A percentile compares a stretch with the other conserved stretches of the same genome.
phyloP scores from a whole-genome alignment of 208 protist species.

The Angomonas ambiguus region DNA sequence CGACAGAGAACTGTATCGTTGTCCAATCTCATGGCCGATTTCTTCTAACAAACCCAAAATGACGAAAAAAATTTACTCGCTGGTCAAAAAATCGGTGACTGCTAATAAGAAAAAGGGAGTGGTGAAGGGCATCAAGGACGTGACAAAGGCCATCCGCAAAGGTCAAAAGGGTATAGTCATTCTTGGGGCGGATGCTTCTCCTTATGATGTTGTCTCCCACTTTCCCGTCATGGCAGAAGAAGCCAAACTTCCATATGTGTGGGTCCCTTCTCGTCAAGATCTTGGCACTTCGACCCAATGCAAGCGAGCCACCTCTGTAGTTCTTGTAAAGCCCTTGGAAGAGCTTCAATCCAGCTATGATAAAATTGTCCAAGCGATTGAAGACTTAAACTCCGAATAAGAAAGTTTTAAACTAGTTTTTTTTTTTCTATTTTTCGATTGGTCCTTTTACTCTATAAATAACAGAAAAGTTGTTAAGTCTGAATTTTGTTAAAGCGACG shows the following conservation, averaged over 20 bases:
- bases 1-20: constrained; percentile 90
- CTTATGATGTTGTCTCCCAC: constrained; percentile 93
- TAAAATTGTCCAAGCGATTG: constrained; percentile 85
- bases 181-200: constrained; percentile 89
- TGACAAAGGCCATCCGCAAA: constrained; percentile 91
- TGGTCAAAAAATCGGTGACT: constrained; percentile 89
- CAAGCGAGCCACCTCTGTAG: constrained; percentile 91
- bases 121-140: constrained; percentile 92
- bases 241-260: constrained; percentile 91
- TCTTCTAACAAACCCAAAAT: constrained; percentile 91
- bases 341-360: constrained; percentile 84
- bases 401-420: constrained; percentile 20
- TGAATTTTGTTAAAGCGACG: too few relatives aligned
- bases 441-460: not conserved
- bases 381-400: constrained; percentile 78
- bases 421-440: not conserved
- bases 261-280: constrained; percentile 91
- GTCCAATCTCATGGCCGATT: constrained; percentile 88
- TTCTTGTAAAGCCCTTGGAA: constrained; percentile 84
- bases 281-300: constrained; percentile 90
- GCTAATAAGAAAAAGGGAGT: constrained; percentile 90
- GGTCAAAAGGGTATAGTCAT: constrained; percentile 89
- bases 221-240: constrained; percentile 91
- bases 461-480: not conserved
- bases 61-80: constrained; percentile 93